Base-by-base conservation (phyloP, 306 rosid genomes). In the Nissolia schottii region DNA sequence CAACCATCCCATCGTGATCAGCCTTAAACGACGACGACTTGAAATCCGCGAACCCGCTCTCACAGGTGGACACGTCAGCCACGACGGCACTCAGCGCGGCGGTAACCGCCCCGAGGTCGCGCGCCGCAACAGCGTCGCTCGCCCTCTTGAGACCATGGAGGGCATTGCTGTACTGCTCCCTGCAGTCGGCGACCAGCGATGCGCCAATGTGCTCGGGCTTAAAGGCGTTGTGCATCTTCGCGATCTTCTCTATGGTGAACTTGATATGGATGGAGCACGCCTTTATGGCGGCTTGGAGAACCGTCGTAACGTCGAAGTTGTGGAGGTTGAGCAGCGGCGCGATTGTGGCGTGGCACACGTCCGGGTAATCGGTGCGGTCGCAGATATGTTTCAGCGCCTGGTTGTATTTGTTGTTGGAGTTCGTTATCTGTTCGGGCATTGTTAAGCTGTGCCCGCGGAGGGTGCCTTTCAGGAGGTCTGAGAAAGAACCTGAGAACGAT, bases 31-130 rank as follows among this genome's bases (percentile, higher is more conserved):
- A 7, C 3, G 43, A 0, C 1, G 24, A 0, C 37, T 63, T 71
- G 0, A 51, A 7, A 13, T 64, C 82, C 55, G 54, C 46, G 5
- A 78, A 64, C 5, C 53, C 54, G 2, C 78, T 78, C 27, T 78
- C 78, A 46, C 82, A 78, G 0, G 82, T 27, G 0, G 82, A 63
- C 48, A 71, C 74, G 18, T 78, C 82, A 0, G 82, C 77, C 78
- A 78, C 23, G 3, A 64, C 78, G 4, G 78, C 40, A n/a, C 78
- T 71, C 1, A 78, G 82, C 73, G 8, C 55, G 35, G 64, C 40
- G 0, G 78, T 78, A 19, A 78, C 7, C 6, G 62, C 64, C 7
- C 77, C 82, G 10, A 78, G 38, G 6, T 78, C 74, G 9, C 45
- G 73, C 0, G 43, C 3, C 0, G 67, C 12, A 12, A 64, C 3